Percentiles rank a stretch among this genome's conserved stretches.
Conservation (phyloP, 139 green algal genomes). For the Volvox reticuliferus region DNA sequence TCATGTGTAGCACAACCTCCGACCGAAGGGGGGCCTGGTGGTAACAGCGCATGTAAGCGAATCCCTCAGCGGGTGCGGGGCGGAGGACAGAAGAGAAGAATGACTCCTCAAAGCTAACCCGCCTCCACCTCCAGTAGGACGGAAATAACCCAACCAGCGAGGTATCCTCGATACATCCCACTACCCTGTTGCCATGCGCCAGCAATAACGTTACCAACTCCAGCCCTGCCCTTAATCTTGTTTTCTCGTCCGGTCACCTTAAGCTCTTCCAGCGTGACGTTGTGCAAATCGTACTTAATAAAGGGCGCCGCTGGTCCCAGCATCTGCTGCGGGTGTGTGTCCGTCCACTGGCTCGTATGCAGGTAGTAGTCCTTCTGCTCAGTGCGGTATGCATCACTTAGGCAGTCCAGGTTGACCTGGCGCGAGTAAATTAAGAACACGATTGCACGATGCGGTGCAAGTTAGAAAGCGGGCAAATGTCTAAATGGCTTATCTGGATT, state of each 20-base stretch:
- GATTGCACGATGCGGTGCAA: too few species aligned
- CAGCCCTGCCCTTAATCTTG: too few species aligned
- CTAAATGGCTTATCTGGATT: too few species aligned
- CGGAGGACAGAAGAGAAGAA: too few species aligned
- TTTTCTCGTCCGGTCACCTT: constrained; percentile 63
- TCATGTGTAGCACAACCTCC: constrained; percentile 67
- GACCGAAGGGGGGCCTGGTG: constrained; percentile 60
- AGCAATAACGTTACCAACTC: too few species aligned
- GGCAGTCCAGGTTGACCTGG: constrained; percentile 77
- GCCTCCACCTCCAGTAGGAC: too few species aligned
- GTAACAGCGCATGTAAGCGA: background rate
- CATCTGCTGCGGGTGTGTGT: constrained; percentile 87
- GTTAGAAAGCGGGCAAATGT: too few species aligned
- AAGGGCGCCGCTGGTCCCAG: constrained; percentile 78
- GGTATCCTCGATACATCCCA: too few species aligned
- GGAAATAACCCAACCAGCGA: too few species aligned
- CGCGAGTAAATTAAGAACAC: too few species aligned
- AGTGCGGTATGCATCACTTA: constrained; percentile 67
- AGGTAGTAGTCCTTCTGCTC: constrained; percentile 92
- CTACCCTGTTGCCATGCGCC: too few species aligned
- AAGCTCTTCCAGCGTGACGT: constrained; percentile 84
- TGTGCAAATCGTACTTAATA: constrained; percentile 92
- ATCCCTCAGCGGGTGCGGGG: background rate
- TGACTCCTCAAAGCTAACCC: too few species aligned
- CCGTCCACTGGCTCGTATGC: constrained; percentile 85